These are phyloP conservation scores for Ogataea thermomethanolica DNA, from an alignment of 805 yeast species.

Conservation along the genomic window DNA sequence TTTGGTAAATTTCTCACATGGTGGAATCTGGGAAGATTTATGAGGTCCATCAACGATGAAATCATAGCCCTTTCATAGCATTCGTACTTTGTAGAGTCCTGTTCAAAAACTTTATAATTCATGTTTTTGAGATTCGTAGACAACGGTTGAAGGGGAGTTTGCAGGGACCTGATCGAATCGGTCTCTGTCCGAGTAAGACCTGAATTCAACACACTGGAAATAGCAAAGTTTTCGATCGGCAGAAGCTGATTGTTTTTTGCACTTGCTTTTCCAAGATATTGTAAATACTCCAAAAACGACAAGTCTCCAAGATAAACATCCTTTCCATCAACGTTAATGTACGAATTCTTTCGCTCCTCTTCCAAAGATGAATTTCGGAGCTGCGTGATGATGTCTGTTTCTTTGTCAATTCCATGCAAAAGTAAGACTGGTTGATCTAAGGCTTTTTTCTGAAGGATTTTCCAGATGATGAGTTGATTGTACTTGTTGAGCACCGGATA, in stretches of 20 bases:
- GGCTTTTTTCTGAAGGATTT: slow-evolving; percentile 40
- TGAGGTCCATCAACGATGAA: slow-evolving; percentile 44
- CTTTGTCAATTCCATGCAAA: slow-evolving; percentile 52
- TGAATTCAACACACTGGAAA: slow-evolving; percentile 19
- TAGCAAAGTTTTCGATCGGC: slow-evolving; percentile 27
- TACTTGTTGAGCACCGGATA: slow-evolving; percentile 64
- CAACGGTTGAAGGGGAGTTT: slow-evolving; percentile 71
- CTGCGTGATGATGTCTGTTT: slow-evolving; percentile 23
- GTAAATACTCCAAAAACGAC: slow-evolving; percentile 31
- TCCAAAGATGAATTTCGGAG: slow-evolving; percentile 10
- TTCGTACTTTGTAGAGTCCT: slow-evolving; percentile 65
- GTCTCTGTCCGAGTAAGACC: slow-evolving; percentile 10
- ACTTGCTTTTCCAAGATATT: slow-evolving; percentile 20
- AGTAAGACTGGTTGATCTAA: slow-evolving; percentile 41
- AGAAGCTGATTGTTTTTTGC: slow-evolving; percentile 25
- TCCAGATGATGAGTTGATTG: slow-evolving; percentile 47
- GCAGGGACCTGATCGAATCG: slow-evolving; percentile 23
- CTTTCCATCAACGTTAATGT: slow-evolving; percentile 19
- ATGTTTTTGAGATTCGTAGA: slow-evolving; percentile 50
- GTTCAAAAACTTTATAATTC: slow-evolving; percentile 68
- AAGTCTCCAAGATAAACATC: slow-evolving; percentile 26
- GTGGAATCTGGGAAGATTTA: slow-evolving; percentile 20
- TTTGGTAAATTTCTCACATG: slow-evolving; percentile 17
- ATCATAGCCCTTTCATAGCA: slow-evolving; percentile 63
- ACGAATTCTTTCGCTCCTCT: slow-evolving; percentile 14